phyloP scores from a whole-genome alignment of 2,329 filamentous ascomycete species.

The Stemphylium vesicarium region DNA sequence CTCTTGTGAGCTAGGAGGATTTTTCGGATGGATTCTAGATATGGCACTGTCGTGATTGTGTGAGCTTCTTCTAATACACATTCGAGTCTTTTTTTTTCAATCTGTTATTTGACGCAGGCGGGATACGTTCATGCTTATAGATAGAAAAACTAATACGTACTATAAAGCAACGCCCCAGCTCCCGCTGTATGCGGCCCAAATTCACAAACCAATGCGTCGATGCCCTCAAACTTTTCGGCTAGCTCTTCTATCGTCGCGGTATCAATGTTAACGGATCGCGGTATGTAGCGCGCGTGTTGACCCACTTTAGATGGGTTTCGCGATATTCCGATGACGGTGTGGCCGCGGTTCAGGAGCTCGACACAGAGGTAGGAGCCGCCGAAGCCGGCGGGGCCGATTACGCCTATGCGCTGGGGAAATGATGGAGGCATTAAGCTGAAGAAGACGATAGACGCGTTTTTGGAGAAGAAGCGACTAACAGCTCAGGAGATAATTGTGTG shows the following conservation, averaged over 20 bases:
- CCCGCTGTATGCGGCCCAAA: constrained; percentile 44
- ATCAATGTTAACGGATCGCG: constrained; percentile 37
- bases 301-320: constrained; percentile 43
- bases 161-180: constrained; percentile 37
- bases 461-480: not conserved
- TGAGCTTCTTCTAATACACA: no score
- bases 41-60: constrained; percentile 31
- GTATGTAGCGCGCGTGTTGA: constrained; percentile 37
- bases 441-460: not conserved
- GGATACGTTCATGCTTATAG: not conserved
- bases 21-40: constrained; percentile 44
- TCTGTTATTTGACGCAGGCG: no score
- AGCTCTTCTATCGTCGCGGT: constrained; percentile 30
- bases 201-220: constrained; percentile 43
- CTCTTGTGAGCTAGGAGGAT: constrained; percentile 41
- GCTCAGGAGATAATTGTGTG: no score
- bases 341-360: constrained; percentile 44
- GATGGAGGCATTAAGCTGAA: not conserved
- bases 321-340: constrained; percentile 44
- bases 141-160: constrained; percentile 19
- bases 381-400: constrained; percentile 46
- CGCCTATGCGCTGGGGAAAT: constrained; percentile 29
- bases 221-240: constrained; percentile 31
- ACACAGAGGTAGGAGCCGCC: constrained; percentile 43
- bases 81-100: no score